These are phyloP conservation scores for Syzygium jambos DNA, from an alignment of 345 rosid species.

Conservation along the genomic window DNA sequence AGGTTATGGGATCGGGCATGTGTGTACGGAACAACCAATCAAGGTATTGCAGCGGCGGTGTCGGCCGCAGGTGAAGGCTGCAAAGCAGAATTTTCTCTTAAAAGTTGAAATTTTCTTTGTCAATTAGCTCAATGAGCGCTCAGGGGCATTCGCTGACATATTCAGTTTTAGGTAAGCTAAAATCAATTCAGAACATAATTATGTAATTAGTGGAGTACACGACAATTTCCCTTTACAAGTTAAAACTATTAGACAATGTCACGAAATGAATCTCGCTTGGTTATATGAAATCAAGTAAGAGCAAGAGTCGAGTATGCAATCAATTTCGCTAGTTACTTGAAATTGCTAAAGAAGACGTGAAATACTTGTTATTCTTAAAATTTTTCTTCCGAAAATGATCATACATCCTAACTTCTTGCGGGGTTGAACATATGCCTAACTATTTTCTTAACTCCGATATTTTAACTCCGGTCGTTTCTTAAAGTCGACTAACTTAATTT, in stretches of 20 bases:
- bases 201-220: not conserved
- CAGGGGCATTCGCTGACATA: not conserved
- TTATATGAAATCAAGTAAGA: not conserved
- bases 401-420: not conserved
- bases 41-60: no score
- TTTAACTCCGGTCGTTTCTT: not conserved
- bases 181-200: not conserved
- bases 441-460: not conserved
- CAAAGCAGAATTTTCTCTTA: not conserved
- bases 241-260: not conserved
- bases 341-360: not conserved
- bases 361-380: not conserved
- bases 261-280: fast-evolving
- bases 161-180: not conserved
- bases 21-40: no score
- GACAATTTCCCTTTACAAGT: not conserved
- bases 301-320: not conserved
- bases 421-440: not conserved
- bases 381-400: not conserved
- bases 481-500: not conserved
- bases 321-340: not conserved
- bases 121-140: not conserved
- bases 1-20: no score
- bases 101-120: not conserved
- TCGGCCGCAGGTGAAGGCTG: no score